Conservation (phyloP, 129 eudicot genomes). For the Pulicaria dysenterica region DNA sequence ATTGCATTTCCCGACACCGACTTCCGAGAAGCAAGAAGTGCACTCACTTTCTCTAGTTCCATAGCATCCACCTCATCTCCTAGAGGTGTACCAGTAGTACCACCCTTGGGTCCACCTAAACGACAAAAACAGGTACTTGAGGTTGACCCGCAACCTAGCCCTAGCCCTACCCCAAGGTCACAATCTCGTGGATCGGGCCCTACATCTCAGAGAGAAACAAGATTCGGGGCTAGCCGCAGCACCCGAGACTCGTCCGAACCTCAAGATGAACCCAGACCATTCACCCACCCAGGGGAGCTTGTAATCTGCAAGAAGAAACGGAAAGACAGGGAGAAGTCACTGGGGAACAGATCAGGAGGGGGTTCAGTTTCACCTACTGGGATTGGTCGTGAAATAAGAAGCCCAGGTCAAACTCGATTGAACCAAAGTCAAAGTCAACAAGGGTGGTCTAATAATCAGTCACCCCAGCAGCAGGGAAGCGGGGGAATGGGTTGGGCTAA, state of each 20-base stretch:
- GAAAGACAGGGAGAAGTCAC: slow-evolving; percentile 78
- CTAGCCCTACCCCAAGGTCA: slow-evolving; percentile 45
- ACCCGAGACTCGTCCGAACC: slow-evolving; percentile 37
- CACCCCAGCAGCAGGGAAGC: slow-evolving; percentile 55
- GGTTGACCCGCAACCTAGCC: slow-evolving; percentile 50
- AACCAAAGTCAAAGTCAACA: slow-evolving; percentile 41
- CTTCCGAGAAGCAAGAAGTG: slow-evolving; percentile 78
- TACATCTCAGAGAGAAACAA: slow-evolving; percentile 50
- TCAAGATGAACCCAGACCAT: slow-evolving; percentile 52
- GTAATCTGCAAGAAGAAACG: slow-evolving; percentile 94
- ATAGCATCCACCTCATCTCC: slow-evolving; percentile 51
- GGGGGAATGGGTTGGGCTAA: slow-evolving; percentile 76
- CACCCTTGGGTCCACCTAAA: slow-evolving; percentile 46
- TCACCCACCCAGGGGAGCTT: slow-evolving; percentile 93
- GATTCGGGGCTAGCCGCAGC: slow-evolving; percentile 47
- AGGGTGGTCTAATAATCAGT: slow-evolving; percentile 38
- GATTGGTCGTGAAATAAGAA: slow-evolving; percentile 49
- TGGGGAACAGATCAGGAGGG: slow-evolving; percentile 44
- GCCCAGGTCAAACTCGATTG: slow-evolving; percentile 55
- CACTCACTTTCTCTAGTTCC: slow-evolving; percentile 66
- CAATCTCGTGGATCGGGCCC: slow-evolving; percentile 52
- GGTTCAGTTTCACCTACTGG: slow-evolving; percentile 60
- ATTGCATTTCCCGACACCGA: slow-evolving; percentile 71
- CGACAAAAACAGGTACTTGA: slow-evolving; percentile 52
- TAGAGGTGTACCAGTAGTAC: slow-evolving; percentile 37